These are phyloP conservation scores for Chrysoporthe puriensis DNA, from an alignment of 2,329 filamentous ascomycete genomes.

Conservation along the genomic window DNA sequence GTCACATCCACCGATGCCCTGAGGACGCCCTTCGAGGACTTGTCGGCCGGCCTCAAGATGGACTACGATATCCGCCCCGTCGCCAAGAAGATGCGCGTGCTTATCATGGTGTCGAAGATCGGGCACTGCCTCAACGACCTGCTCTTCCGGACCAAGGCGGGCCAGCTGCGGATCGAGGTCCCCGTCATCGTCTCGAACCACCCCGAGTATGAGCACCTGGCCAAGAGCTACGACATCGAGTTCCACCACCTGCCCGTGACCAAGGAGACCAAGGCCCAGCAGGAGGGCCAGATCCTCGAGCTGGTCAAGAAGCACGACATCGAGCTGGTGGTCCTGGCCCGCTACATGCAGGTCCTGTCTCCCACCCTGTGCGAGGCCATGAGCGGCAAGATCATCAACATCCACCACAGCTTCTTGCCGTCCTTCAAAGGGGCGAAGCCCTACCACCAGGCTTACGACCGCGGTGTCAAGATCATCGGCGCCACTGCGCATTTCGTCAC, in stretches of 20 bases:
- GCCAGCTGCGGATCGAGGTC: constrained; percentile 75
- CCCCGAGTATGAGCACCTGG: constrained; percentile 70
- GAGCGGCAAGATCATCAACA: constrained; percentile 89
- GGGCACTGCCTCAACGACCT: constrained; percentile 85
- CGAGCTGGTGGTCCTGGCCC: constrained; percentile 79
- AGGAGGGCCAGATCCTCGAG: constrained; percentile 73
- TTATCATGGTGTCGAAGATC: constrained; percentile 91
- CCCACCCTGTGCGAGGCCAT: constrained; percentile 75
- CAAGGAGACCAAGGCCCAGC: constrained; percentile 74
- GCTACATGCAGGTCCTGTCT: constrained; percentile 87
- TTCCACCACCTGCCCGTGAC: constrained; percentile 83
- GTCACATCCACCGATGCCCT: constrained; percentile 58
- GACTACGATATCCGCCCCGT: constrained; percentile 72
- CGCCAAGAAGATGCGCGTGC: constrained; percentile 70
- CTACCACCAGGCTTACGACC: constrained; percentile 85
- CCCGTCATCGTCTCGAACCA: constrained; percentile 84
- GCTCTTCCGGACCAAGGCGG: constrained; percentile 76
- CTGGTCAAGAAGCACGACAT: constrained; percentile 70
- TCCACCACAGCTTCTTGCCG: constrained; percentile 85
- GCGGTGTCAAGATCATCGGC: constrained; percentile 87
- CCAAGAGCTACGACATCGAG: constrained; percentile 73
- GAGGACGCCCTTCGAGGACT: constrained; percentile 57
- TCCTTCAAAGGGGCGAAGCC: constrained; percentile 88
- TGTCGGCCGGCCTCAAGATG: constrained; percentile 69
- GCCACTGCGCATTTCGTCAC: constrained; percentile 87